Conservation (phyloP, 169 alveolate genomes). For the Eimeria maxima region DNA sequence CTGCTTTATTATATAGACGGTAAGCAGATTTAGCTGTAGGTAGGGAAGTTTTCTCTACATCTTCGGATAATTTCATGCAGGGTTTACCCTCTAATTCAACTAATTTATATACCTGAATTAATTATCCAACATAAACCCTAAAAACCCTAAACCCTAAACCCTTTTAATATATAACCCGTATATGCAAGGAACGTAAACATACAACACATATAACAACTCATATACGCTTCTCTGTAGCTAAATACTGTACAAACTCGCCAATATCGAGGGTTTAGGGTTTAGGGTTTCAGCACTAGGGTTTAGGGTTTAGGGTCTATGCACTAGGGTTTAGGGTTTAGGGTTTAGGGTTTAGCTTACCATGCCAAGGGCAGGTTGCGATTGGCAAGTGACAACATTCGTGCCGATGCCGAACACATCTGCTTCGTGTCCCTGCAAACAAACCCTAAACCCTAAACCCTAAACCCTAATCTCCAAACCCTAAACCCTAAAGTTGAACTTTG, state of each 20-base stretch:
- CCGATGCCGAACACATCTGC: slow-evolving; percentile 96
- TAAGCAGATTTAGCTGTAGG: slow-evolving; percentile 93
- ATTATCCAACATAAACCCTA: neutral
- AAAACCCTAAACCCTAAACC: neutral
- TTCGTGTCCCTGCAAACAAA: slow-evolving; percentile 89
- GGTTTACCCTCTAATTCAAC: slow-evolving; percentile 93
- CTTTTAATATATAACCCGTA: neutral
- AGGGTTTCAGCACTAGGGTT: no score
- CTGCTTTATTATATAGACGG: slow-evolving; percentile 87
- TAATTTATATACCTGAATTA: slow-evolving; percentile 92
- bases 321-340: slow-evolving; percentile 4
- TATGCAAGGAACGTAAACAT: neutral
- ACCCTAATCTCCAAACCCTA: slow-evolving; percentile 14
- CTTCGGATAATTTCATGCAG: slow-evolving; percentile 93
- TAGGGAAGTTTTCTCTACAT: slow-evolving; percentile 91
- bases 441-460: slow-evolving; percentile 28
- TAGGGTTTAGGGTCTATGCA: neutral
- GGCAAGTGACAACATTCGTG: slow-evolving; percentile 96
- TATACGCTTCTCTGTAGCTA: no score
- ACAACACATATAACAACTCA: neutral
- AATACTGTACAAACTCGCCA: no score
- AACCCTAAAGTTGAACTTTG: neutral
- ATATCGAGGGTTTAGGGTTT: no score
- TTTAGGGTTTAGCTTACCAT: slow-evolving; percentile 85
- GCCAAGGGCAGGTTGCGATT: slow-evolving; percentile 96